Evolutionary conservation across 495 filamentous ascomycete genomes (phyloP), one percentile per base, ranked within the genome.

Genomic region (Lasiosphaeria hispida): DNA sequence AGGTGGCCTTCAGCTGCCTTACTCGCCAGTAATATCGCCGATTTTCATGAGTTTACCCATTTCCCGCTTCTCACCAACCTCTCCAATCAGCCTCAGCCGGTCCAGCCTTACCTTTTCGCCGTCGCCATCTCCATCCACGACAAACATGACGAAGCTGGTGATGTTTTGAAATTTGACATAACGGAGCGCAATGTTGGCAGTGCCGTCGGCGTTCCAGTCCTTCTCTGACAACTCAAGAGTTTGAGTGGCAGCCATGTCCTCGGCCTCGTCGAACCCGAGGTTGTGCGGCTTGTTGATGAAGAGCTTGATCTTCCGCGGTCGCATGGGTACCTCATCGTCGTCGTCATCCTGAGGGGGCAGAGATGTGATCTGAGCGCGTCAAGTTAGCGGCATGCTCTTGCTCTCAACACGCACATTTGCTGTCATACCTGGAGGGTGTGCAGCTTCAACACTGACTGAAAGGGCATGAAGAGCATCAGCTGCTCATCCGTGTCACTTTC

Each of bases 401-500:
- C 10, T 5, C 18, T 30, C 10, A 11, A 9, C 6, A 19, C 41
- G 7, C 0, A 17, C 38, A 10, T 30, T 11, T 7, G 8, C 11
- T 10, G 15, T 34, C 59, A 13, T 71, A 82, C 81, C 74, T 83
- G 81, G 19, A 98, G 70, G 5, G 91, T 91, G 69, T 96, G 92
- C 33, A 97, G 81, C 79, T 97, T 98, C 57, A 96, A 64, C 47
- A 87, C 90, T 9, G 87, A 85, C 71, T 91, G 86, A 72, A 98
- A 96, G 8, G 94, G 94, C 47, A 96, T 77, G 70, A 87, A 97
- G 51, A 98, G 82, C 86, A 98, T 89, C 58, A 98, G 72, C 79
- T 98, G 95, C 76, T 97, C 91, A 69, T 98, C 94, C n/a, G 92
- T 96, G 68, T 97, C 95, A 67, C 90, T 96, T 79, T 97, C 91